Base-by-base conservation (phyloP, 208 protist species). In the Trypanosoma platydactyli region DNA sequence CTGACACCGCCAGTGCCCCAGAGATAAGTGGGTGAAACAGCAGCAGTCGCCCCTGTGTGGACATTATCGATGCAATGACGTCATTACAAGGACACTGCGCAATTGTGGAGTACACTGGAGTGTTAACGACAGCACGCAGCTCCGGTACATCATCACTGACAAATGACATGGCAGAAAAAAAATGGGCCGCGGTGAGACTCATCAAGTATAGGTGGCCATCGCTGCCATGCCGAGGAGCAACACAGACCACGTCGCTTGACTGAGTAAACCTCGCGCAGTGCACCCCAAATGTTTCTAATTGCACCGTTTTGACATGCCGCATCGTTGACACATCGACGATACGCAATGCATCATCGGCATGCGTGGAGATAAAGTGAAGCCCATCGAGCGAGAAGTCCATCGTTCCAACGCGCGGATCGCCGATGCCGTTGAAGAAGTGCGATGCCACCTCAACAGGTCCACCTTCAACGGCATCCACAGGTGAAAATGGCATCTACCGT, bases 141-240 rank as follows among this genome's bases (percentile, higher is more conserved):
- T 81, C 80, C 20, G 41, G 46, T 45, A 76, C 78, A 0, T 62
- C 62, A 52, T 92, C 89, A 65, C 85, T 81, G 1, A 89, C 6
- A 71, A 90, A 88, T 12, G 84, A 81, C 72, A 93, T 76, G 49
- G 76, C 76, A 35, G 71, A 58, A 40, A 87, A 80, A 52, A 95
- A 75, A 64, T 88, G 77, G 22, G 82, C 83, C 7, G 84, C 83
- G 48, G 81, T 83, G 25, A 81, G 71, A 61, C 89, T 91, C 1
- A 93, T 61, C 3, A 95, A 71, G 67, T 95, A 85, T 63, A 95
- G 63, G 56, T 95, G 86, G 29, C 89, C 89, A 46, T 95, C 89
- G 5, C 83, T 64, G 49, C 73, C 73, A 44, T 81, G 77, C 25
- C 86, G 84, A 16, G 89, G 86, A 2, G 80, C 79, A 1, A 95